phyloP scores from a whole-genome alignment of 164 flowering plant species.

The Sextonia rubra region DNA sequence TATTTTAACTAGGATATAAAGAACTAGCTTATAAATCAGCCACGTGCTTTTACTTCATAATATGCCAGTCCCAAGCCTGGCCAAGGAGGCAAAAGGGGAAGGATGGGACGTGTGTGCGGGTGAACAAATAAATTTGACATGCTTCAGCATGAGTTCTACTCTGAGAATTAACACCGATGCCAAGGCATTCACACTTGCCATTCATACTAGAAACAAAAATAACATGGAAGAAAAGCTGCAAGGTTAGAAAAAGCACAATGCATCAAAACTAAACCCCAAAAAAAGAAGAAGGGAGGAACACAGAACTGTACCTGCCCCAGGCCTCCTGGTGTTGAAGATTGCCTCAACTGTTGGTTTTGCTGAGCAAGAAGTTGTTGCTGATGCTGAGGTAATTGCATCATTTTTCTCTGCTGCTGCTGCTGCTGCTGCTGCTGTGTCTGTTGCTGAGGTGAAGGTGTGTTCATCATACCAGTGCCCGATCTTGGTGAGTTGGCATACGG shows the following conservation, averaged over 20 bases:
- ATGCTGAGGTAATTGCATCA: conserved; percentile 60
- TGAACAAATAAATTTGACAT: too few species aligned
- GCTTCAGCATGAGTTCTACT: too few species aligned
- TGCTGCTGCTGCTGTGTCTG: conserved; percentile 62
- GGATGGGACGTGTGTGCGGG: too few species aligned
- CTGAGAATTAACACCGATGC: too few species aligned
- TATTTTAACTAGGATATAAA: too few species aligned
- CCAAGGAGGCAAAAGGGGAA: too few species aligned
- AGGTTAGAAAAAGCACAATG: background rate
- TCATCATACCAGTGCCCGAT: conserved; percentile 74
- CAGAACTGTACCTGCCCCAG: conserved; percentile 54
- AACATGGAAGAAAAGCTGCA: background rate
- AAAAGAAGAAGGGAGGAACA: background rate
- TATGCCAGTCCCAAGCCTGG: too few species aligned
- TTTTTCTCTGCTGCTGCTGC: conserved; percentile 62
- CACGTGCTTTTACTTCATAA: too few species aligned
- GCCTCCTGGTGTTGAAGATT: conserved; percentile 52
- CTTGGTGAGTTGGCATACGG: conserved; percentile 95
- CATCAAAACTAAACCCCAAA: background rate
- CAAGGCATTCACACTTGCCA: too few species aligned
- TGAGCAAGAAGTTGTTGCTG: conserved; percentile 87
- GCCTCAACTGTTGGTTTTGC: conserved; percentile 75
- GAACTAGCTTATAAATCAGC: too few species aligned
- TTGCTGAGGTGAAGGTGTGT: conserved; percentile 94
- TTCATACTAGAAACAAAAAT: too few species aligned